phyloP scores from a whole-genome alignment of 768 basidiomycete genomes.

The Boletus sp. region DNA sequence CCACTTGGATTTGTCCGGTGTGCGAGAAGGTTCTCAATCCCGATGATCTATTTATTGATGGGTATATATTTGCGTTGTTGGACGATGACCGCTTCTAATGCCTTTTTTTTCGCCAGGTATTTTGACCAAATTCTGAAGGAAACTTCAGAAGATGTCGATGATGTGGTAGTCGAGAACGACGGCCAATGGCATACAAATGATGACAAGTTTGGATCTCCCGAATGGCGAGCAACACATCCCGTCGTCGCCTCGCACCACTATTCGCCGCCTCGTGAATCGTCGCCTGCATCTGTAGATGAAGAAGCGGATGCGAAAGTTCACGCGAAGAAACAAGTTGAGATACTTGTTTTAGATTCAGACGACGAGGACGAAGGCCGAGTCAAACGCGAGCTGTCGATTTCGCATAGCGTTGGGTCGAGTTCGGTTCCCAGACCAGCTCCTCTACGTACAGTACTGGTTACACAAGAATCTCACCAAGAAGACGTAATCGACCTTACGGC shows the following conservation, averaged over 20 bases:
- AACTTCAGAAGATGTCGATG: conserved; percentile 79
- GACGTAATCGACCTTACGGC: conserved; percentile 84
- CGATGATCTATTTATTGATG: conserved; percentile 88
- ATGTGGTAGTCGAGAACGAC: conserved; percentile 90
- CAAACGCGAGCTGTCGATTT: conserved; percentile 71
- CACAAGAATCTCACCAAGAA: conserved; percentile 34
- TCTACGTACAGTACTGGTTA: conserved; percentile 10
- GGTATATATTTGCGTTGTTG: conserved; percentile 45
- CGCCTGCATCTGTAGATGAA: conserved; percentile 30
- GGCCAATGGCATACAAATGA: conserved; percentile 96
- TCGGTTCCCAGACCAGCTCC: conserved; percentile 28
- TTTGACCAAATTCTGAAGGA: conserved; percentile 79
- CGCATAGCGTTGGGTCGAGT: conserved; percentile 47
- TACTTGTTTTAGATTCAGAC: conserved; percentile 70
- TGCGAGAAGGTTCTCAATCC: conserved; percentile 77
- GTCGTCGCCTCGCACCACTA: conserved; percentile 22
- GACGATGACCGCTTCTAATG: not conserved
- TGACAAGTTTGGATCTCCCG: conserved; percentile 71
- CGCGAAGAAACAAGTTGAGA: conserved; percentile 50
- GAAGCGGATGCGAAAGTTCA: conserved; percentile 37
- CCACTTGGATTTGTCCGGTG: conserved; percentile 93
- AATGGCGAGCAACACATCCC: conserved; percentile 64
- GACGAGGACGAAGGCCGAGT: conserved; percentile 74
- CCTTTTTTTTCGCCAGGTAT: conserved; percentile 51
- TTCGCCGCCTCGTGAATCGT: conserved; percentile 29